Evolutionary conservation across 2,329 filamentous ascomycete species (phyloP).

Genomic region (Cadophora gregata): DNA sequence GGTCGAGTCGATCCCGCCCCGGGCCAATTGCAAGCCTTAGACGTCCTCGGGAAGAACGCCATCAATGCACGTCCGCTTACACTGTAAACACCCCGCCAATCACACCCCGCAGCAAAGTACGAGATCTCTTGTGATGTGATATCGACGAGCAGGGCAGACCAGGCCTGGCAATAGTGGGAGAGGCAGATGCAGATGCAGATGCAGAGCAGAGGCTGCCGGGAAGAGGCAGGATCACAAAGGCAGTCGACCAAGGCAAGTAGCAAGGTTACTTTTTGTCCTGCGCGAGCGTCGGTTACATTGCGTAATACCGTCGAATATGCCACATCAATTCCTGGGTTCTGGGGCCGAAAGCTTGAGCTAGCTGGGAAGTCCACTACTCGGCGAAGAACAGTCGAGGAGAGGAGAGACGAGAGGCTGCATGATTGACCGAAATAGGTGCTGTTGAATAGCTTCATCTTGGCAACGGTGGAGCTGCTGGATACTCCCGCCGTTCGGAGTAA

Average conservation of each 20-base stretch:
- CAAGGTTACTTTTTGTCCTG: conserved; percentile 3
- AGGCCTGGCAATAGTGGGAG: conserved; percentile 10
- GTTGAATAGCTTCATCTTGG: not conserved
- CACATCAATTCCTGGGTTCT: not conserved
- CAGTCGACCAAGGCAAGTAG: not conserved
- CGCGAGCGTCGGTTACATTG: conserved; percentile 7
- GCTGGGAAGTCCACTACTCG: not conserved
- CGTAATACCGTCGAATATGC: not conserved
- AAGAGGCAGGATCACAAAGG: conserved; percentile 2
- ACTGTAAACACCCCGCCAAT: conserved; percentile 17
- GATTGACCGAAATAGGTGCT: conserved; percentile 4
- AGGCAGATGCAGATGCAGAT: not conserved
- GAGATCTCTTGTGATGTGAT: conserved; percentile 16
- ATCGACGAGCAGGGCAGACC: not conserved
- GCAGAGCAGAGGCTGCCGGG: not conserved
- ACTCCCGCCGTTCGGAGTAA: not conserved
- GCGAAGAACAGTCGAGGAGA: not conserved
- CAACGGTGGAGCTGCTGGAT: conserved; percentile 1
- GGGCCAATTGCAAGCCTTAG: not conserved
- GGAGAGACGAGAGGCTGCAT: conserved; percentile 9
- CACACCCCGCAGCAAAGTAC: conserved; percentile 15
- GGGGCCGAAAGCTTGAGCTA: conserved; percentile 9
- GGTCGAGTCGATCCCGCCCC: not conserved
- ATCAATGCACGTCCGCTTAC: conserved; percentile 10
- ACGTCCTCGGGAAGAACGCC: not conserved